Evolutionary conservation across 495 filamentous ascomycete species (phyloP).

Genomic region (Aspergillus biplanus): DNA sequence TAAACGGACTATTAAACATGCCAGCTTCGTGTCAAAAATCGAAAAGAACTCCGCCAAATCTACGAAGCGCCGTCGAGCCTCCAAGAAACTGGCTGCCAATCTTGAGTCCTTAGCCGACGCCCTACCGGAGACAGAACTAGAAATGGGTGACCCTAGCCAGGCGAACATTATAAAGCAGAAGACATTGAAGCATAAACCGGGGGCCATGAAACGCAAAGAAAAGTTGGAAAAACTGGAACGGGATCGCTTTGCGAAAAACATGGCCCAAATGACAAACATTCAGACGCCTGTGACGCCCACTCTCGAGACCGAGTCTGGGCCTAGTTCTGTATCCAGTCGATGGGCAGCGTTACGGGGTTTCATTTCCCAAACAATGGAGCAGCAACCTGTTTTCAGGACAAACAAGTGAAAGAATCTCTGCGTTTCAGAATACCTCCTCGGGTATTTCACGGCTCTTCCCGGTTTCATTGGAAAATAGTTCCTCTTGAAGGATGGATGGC

Average conservation of each 20-base stretch:
- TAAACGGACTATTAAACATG: slow-evolving; percentile 77
- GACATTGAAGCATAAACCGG: slow-evolving; percentile 71
- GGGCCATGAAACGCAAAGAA: slow-evolving; percentile 82
- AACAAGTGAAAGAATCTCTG: slow-evolving; percentile 30
- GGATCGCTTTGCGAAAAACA: slow-evolving; percentile 78
- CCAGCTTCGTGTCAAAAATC: slow-evolving; percentile 73
- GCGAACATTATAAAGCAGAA: slow-evolving; percentile 63
- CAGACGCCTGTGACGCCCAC: slow-evolving; percentile 23
- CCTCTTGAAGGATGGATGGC: too few species aligned
- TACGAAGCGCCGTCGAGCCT: slow-evolving; percentile 65
- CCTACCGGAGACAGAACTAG: slow-evolving; percentile 60
- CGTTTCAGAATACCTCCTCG: neutral
- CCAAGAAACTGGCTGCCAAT: slow-evolving; percentile 76
- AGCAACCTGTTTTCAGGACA: slow-evolving; percentile 64
- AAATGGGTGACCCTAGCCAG: slow-evolving; percentile 39
- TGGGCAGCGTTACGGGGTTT: slow-evolving; percentile 73
- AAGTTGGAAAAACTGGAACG: slow-evolving; percentile 76
- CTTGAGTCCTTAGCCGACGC: slow-evolving; percentile 79
- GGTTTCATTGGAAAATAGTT: too few species aligned
- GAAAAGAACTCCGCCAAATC: slow-evolving; percentile 59
- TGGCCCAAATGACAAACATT: slow-evolving; percentile 62
- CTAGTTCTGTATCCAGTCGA: slow-evolving; percentile 54
- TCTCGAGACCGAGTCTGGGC: slow-evolving; percentile 21
- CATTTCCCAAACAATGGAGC: slow-evolving; percentile 74
- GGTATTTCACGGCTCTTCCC: too few species aligned